A percentile compares a stretch with the other conserved stretches of the same genome.
Evolutionary conservation across 176 grass and related monocot species (phyloP).

Genomic region (Aegilops longissima): DNA sequence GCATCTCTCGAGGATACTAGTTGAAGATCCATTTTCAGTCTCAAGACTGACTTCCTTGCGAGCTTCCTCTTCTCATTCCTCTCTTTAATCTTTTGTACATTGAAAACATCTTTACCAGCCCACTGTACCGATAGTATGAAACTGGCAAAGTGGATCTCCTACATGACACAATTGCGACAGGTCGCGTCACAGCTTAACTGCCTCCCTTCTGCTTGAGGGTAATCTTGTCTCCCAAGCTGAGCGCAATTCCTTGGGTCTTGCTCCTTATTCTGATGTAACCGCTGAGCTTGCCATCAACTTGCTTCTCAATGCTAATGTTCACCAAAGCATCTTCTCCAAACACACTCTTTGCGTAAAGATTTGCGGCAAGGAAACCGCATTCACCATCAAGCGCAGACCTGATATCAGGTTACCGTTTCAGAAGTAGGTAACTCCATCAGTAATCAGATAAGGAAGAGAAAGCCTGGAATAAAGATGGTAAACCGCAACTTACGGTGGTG

Average conservation of each 20-base stretch:
- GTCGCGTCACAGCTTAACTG: constrained; percentile 25
- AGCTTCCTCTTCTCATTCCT: constrained; percentile 20
- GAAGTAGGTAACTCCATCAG: not conserved
- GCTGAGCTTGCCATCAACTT: constrained; percentile 67
- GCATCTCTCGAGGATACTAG: not conserved
- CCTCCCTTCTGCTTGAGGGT: constrained; percentile 81
- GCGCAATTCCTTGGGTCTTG: constrained; percentile 84
- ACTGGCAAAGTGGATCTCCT: constrained; percentile 12
- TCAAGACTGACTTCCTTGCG: constrained; percentile 4
- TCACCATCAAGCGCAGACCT: constrained; percentile 73
- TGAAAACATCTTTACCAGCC: constrained; percentile 19
- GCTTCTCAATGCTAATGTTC: constrained; percentile 79
- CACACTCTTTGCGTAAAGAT: constrained; percentile 81
- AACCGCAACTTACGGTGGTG: constrained; percentile 59
- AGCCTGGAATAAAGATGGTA: not conserved
- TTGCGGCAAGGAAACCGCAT: constrained; percentile 68
- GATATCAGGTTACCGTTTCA: not conserved
- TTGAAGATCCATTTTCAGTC: not conserved
- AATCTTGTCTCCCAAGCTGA: constrained; percentile 85
- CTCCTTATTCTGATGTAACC: constrained; percentile 80
- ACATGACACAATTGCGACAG: constrained; percentile 1
- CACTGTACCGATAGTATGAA: not conserved
- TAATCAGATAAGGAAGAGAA: not conserved
- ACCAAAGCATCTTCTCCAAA: constrained; percentile 84
- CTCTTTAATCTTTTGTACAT: constrained; percentile 45